Evolutionary conservation across 768 basidiomycete genomes (phyloP).

Genomic region (Phaffia australis): DNA sequence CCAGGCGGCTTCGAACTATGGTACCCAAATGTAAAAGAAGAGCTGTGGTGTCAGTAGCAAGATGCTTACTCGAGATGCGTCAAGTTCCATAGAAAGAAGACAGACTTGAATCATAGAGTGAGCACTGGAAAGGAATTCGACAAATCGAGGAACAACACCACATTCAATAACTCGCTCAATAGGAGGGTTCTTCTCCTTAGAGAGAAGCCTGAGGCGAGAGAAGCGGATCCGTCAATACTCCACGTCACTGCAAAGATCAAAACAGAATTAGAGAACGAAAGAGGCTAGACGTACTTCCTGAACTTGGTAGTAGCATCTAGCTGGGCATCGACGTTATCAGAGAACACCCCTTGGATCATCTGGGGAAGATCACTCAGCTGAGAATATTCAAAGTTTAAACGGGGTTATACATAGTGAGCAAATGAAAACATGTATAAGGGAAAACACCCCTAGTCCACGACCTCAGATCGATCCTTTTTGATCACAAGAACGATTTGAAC

Average conservation of each 20-base stretch:
- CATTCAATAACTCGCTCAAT: constrained; percentile 95
- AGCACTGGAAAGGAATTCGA: constrained; percentile 65
- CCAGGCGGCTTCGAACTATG: constrained; percentile 93
- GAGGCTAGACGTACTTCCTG: constrained; percentile 52
- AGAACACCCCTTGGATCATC: constrained; percentile 89
- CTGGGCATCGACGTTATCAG: constrained; percentile 80
- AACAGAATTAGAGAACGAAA: not conserved
- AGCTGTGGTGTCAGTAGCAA: not conserved
- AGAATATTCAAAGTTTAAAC: not conserved
- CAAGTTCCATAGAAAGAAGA: not conserved
- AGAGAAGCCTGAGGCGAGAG: constrained; percentile 50
- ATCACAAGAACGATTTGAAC: not conserved
- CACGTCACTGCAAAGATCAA: not conserved
- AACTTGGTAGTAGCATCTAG: constrained; percentile 96
- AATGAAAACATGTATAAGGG: not conserved
- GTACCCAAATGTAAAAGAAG: not conserved
- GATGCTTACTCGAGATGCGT: not conserved
- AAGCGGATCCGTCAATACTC: not conserved
- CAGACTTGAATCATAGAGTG: constrained; percentile 45
- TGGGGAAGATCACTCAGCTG: constrained; percentile 56
- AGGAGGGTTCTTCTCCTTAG: constrained; percentile 98
- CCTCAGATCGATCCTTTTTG: not conserved
- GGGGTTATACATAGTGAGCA: not conserved
- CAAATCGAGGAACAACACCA: constrained; percentile 92
- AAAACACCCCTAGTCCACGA: not conserved